These are phyloP conservation scores for Starmerella vaccinii DNA, from an alignment of 805 yeast species.

Conservation along the genomic window DNA sequence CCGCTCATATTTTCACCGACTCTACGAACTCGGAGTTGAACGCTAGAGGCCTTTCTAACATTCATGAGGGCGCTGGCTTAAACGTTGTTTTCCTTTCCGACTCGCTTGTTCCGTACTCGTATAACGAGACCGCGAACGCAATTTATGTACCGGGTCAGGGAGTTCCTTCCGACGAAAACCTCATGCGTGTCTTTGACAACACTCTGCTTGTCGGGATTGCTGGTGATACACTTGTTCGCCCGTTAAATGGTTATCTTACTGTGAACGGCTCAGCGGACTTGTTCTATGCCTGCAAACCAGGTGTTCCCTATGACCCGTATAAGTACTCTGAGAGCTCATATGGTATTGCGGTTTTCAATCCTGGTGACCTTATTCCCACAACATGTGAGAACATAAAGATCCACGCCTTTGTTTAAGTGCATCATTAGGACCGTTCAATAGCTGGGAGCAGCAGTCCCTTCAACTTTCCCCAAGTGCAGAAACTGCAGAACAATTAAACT, in stretches of 20 bases:
- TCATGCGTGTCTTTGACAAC: not conserved
- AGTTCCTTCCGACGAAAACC: not conserved
- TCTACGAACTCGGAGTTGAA: not conserved
- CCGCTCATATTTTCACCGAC: not conserved
- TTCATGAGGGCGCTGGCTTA: constrained; percentile 4
- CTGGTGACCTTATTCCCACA: not conserved
- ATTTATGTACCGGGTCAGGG: not conserved
- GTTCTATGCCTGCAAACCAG: constrained; percentile 2
- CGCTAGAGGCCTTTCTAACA: not conserved
- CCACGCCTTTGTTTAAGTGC: not conserved
- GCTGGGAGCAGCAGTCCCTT: no score
- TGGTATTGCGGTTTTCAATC: not conserved
- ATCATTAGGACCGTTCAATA: no score
- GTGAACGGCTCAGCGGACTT: constrained; percentile 4
- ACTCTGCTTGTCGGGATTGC: not conserved
- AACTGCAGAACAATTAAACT: no score
- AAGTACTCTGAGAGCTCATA: not conserved
- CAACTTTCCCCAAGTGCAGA: no score
- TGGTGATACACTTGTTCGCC: not conserved
- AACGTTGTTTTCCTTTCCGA: not conserved
- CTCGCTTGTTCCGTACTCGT: not conserved
- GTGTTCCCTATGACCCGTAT: not conserved
- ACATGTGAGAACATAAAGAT: not conserved
- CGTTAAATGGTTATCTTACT: not conserved
- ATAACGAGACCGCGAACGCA: not conserved